Evolutionary conservation across 176 grass and related monocot species (phyloP), one percentile per base, ranked within the genome.

Genomic region (Oryza rufipogon): DNA sequence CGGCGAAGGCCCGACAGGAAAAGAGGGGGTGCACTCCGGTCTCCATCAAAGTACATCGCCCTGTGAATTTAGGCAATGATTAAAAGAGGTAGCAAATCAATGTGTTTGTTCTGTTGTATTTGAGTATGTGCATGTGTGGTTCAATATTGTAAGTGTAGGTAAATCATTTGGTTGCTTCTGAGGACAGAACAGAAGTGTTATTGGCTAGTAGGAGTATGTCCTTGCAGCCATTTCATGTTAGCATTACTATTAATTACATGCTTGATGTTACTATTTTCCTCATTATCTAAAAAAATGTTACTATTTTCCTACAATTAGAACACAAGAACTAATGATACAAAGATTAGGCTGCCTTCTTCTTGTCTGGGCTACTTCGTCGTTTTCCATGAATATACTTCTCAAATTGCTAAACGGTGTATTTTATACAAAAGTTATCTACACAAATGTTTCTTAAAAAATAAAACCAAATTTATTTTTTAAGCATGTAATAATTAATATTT

Each of bases 41-140:
- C 84, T 75, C 69, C 41, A 33, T 83, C 80, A 7, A 25, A 60
- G n/a, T 74, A 83, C 61, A 79, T 58, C n/a, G 68, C 45, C 60
- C 60, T 83, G 54, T 69, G 80, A 90, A 56, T 75, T 90, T 32
- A 2, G 34, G 63, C 70, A 90, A 90, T 83, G 80, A 90, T 80
- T 82, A 79, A 83, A 83, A 36, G 7, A 14, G 30, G 19, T 7
- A 83, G 16, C 28, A 36, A 86, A 78, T 83, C 60, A 25, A 69
- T 30, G 14, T 66, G 64, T 49, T 67, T 23, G 58, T 20, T n/a
- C 2, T 58, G 17, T 58, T 58, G 54, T 19, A 58, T 58, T 58
- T 58, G 9, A 34, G 66, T 52, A 33, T 78, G 11, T 73, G 44
- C 68, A 30, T 47, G 44, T 54, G 63, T 41, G 60, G 30, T 46